Percentiles rank a stretch among this genome's conserved stretches.
phyloP scores from a whole-genome alignment of 257 asterid genomes.

The Vinca minor region DNA sequence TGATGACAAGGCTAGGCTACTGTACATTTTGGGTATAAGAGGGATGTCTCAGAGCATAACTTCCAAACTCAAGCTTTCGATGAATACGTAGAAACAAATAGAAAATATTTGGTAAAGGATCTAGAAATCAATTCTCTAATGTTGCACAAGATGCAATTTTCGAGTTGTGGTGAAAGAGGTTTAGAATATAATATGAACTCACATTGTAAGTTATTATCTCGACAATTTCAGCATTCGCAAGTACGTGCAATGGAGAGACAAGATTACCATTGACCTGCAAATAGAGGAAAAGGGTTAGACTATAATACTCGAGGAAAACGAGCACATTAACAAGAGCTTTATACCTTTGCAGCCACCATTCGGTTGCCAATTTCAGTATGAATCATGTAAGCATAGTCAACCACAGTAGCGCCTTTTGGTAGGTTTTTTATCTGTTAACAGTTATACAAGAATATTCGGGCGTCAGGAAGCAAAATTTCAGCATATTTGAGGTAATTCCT shows the following conservation, averaged over 20 bases:
- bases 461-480: constrained; percentile 4
- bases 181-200: constrained; percentile 26
- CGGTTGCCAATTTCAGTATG: constrained; percentile 86
- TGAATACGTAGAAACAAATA: too few relatives aligned
- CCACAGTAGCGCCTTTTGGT: constrained; percentile 73
- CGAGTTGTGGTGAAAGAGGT: background rate
- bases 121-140: too few relatives aligned
- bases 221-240: constrained; percentile 86
- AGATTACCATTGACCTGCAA: constrained; percentile 90
- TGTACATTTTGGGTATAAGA: too few relatives aligned
- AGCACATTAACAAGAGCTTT: constrained; percentile 6
- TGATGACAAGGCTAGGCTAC: too few relatives aligned
- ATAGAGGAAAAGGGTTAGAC: constrained; percentile 16
- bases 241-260: constrained; percentile 67
- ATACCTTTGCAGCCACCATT: constrained; percentile 93
- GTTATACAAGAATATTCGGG: background rate
- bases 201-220: constrained; percentile 77
- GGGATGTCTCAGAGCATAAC: too few relatives aligned
- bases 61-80: too few relatives aligned
- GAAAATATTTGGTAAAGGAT: too few relatives aligned
- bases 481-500: background rate
- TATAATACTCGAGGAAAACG: constrained; percentile 7
- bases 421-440: constrained; percentile 66
- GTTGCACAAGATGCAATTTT: too few relatives aligned
- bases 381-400: constrained; percentile 86